Evolutionary conservation across 2,329 filamentous ascomycete genomes (phyloP), one percentile per base, ranked within the genome.

Genomic region (Trichophyton schoenleinii): DNA sequence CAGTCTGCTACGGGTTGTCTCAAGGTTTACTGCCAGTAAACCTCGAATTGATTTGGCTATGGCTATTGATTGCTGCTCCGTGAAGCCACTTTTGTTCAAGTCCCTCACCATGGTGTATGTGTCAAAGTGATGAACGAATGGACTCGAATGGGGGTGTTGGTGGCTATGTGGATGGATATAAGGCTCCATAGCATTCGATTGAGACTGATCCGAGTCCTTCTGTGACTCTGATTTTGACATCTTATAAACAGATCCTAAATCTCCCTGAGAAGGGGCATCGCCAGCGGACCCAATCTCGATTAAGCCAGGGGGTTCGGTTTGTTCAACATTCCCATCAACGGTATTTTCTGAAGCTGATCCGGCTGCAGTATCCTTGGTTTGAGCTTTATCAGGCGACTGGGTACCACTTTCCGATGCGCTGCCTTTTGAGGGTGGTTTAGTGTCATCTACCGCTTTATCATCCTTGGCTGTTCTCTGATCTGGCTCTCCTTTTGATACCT

Each of bases 91-190:
- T 0, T 76, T 77, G 18, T 85, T 81, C 15, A 99, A 83, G 68
- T 89, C 84, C 69, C 87, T 87, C 15, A 97, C 94, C 3, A 97
- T 82, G 13, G 85, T 86, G 74, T 94, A 99, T 25, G 87, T 96
- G 75, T 99, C 92, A 74, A 99, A 99, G 75, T 97, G 91, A 76
- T 99, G 94, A 38, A 96, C 85, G 70, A 96, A 95, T 0, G 62
- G 62, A 2, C 38, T 57, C 88, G 82, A 68, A 64, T 75, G 41
- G 9, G 38, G 57, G 28, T 15, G 42, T 13, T 59, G 48, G 38
- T 59, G 41, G 13, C 34, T 25, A 41, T 3, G n/a, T 9, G 4
- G 13, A 25, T 48, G 34, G 6, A 42, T 38, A 22, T 59, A 38
- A 18, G 57, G 42, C 13, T 48, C 57, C 25, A 38, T 58, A 3